Conservation (phyloP, 2,329 filamentous ascomycete genomes). For the Colletotrichum eleusines region DNA sequence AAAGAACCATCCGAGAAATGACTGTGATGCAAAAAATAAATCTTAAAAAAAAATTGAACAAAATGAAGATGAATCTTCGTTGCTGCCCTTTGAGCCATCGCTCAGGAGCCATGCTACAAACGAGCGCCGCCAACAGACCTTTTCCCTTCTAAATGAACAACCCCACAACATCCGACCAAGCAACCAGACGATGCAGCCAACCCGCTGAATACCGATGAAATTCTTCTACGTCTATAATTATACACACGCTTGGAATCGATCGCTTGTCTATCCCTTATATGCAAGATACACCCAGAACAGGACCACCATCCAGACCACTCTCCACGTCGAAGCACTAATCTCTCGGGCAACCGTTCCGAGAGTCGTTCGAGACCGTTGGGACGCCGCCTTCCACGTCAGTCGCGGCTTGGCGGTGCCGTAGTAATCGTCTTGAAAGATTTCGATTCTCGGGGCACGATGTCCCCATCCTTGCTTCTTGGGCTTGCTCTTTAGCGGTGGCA, state of each 20-base stretch:
- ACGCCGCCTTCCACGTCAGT: conserved; percentile 47
- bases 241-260: conserved; percentile 16
- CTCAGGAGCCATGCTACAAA: conserved; percentile 22
- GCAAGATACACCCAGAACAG: conserved; percentile 76
- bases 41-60: no score
- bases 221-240: conserved; percentile 8
- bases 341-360: conserved; percentile 67
- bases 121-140: conserved; percentile 18
- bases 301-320: conserved; percentile 73
- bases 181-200: conserved; percentile 33
- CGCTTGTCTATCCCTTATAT: conserved; percentile 65
- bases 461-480: conserved; percentile 59
- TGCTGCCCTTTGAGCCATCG: conserved; percentile 3
- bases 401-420: conserved; percentile 58
- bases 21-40: not conserved
- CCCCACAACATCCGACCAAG: conserved; percentile 11
- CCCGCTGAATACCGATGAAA: conserved; percentile 27
- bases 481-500: conserved; percentile 47
- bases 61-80: no score
- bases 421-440: conserved; percentile 61
- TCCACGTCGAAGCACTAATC: conserved; percentile 70
- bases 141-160: conserved; percentile 12
- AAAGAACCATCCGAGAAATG: not conserved
- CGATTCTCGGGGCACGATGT: conserved; percentile 62
- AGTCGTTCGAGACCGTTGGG: conserved; percentile 49